A percentile compares a stretch with the other conserved stretches of the same genome.
Conservation (phyloP, 441 rosid species). For the Adansonia grandidieri region DNA sequence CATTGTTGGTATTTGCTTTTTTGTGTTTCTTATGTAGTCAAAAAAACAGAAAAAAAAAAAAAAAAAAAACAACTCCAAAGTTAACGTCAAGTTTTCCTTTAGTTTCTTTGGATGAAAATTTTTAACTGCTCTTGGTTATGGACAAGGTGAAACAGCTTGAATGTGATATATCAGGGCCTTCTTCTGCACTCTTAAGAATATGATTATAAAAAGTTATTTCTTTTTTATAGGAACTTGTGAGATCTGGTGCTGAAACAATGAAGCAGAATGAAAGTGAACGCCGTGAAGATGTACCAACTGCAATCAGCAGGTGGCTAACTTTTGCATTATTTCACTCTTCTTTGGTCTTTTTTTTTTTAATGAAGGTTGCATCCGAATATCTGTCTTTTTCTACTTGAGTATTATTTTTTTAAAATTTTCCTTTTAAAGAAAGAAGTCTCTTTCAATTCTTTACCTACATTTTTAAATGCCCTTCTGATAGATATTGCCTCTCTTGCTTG, state of each 20-base stretch:
- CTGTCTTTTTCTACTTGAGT: conserved; percentile 1
- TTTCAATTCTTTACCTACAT: background rate
- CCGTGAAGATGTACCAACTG: conserved; percentile 61
- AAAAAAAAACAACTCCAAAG: background rate
- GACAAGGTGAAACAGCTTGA: conserved; percentile 1
- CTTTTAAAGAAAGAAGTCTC: background rate
- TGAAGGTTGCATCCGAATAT: conserved; percentile 18
- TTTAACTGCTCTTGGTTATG: background rate
- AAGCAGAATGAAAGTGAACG: conserved; percentile 66
- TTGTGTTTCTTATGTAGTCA: background rate
- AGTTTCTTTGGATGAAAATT: background rate
- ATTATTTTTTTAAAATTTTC: background rate
- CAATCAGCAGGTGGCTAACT: conserved; percentile 60
- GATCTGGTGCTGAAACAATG: conserved; percentile 45
- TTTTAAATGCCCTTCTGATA: conserved; percentile 11
- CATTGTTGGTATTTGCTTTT: conserved; percentile 6
- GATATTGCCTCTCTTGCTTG: background rate
- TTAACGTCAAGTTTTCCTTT: background rate
- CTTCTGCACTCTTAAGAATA: conserved; percentile 24
- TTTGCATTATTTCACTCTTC: conserved; percentile 11
- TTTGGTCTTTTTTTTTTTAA: background rate
- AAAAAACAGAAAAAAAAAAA: too few relatives aligned
- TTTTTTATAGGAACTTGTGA: conserved; percentile 61
- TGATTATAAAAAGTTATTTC: conserved; percentile 8
- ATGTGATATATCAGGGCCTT: background rate